Conservation (phyloP, 768 basidiomycete species). For the Suillus lakei region DNA sequence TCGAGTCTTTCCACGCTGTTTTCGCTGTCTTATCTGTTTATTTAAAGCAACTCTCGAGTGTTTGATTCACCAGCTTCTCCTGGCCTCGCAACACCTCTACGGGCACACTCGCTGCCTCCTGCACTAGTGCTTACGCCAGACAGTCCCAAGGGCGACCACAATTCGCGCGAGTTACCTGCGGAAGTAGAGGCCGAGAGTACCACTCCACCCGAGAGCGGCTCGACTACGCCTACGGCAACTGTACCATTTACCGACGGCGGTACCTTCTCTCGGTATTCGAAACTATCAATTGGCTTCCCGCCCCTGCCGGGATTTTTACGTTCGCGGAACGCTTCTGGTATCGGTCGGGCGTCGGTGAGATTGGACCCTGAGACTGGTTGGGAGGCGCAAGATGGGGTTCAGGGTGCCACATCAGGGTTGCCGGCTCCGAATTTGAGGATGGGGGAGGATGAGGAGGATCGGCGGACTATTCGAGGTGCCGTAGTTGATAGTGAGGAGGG, state of each 20-base stretch:
- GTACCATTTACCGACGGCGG: slow-evolving; percentile 35
- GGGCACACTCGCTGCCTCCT: slow-evolving; percentile 20
- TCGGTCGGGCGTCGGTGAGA: slow-evolving; percentile 30
- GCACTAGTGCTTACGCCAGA: slow-evolving; percentile 19
- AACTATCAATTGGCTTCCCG: slow-evolving; percentile 54
- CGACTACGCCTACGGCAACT: slow-evolving; percentile 57
- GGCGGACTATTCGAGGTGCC: slow-evolving; percentile 42
- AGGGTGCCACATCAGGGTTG: not conserved
- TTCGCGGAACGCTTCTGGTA: slow-evolving; percentile 58
- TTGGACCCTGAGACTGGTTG: slow-evolving; percentile 23
- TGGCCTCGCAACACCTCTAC: slow-evolving; percentile 30
- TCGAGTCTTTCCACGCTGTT: slow-evolving; percentile 13
- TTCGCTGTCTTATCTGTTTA: slow-evolving; percentile 17
- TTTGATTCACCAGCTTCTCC: slow-evolving; percentile 27
- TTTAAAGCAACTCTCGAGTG: slow-evolving; percentile 21
- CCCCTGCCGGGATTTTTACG: slow-evolving; percentile 70
- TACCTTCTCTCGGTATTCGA: slow-evolving; percentile 43
- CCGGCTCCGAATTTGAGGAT: not conserved
- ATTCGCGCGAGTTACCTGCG: slow-evolving; percentile 29
- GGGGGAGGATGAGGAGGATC: slow-evolving; percentile 47
- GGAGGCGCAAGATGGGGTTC: slow-evolving; percentile 21
- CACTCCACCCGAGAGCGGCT: slow-evolving; percentile 57
- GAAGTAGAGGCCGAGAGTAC: slow-evolving; percentile 27
- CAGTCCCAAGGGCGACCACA: slow-evolving; percentile 32
- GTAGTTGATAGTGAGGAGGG: slow-evolving; percentile 23